A percentile compares a stretch with the other conserved stretches of the same genome.
These are phyloP conservation scores for Penicillium vulpinum DNA, from an alignment of 2,329 filamentous ascomycete species.

Conservation along the genomic window DNA sequence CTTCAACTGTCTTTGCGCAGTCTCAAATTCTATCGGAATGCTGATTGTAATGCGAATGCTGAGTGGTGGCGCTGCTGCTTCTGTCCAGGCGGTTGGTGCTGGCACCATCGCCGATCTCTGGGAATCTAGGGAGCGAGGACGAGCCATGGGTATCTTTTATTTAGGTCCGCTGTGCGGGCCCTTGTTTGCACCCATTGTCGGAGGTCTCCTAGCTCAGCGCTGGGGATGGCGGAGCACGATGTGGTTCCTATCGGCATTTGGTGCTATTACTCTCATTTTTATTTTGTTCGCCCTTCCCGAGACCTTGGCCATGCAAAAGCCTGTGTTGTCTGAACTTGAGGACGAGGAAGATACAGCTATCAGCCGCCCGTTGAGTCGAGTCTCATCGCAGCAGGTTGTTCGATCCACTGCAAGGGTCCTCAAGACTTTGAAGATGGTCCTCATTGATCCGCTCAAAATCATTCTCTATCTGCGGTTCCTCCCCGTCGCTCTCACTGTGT, in stretches of 20 bases:
- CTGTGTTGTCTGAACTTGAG: constrained; percentile 32
- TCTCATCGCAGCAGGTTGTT: constrained; percentile 64
- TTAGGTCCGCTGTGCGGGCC: constrained; percentile 75
- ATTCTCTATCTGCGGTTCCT: constrained; percentile 72
- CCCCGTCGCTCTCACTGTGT: constrained; percentile 70
- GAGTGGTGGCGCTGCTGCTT: constrained; percentile 73
- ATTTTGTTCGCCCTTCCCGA: constrained; percentile 49
- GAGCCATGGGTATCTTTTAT: constrained; percentile 82
- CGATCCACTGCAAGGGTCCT: constrained; percentile 57
- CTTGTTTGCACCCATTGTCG: constrained; percentile 72
- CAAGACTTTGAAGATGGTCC: constrained; percentile 57
- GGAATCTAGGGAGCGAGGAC: constrained; percentile 69
- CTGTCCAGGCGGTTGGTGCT: constrained; percentile 78
- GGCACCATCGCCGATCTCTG: constrained; percentile 82
- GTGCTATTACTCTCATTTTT: constrained; percentile 48
- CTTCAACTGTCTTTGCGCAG: constrained; percentile 68
- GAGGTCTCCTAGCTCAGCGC: constrained; percentile 67
- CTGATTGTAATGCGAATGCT: constrained; percentile 74
- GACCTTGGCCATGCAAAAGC: constrained; percentile 35
- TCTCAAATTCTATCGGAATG: constrained; percentile 71
- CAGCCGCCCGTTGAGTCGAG: constrained; percentile 47
- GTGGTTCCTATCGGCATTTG: constrained; percentile 75
- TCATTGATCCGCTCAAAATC: constrained; percentile 72
- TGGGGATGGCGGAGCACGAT: constrained; percentile 75
- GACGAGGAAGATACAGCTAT: constrained; percentile 23